Evolutionary conservation across 768 basidiomycete genomes (phyloP), one percentile per base, ranked within the genome.

Genomic region (Dacryopinax spathularia): DNA sequence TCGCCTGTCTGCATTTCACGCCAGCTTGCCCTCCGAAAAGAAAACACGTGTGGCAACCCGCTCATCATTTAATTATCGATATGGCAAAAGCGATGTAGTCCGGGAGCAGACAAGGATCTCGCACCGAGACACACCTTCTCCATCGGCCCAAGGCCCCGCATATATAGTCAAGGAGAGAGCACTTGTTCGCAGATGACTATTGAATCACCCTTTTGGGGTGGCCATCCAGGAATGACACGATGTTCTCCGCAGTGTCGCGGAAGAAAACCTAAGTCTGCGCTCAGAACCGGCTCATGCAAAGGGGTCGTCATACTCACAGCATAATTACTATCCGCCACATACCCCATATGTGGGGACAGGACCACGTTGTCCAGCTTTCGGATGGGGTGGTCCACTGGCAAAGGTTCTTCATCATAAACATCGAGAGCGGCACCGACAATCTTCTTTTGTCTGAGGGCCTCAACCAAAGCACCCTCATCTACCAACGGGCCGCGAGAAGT

Each of bases 401-500:
- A 72, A n/a, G 85, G 86, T 68, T 88, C 84, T 34, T 78, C 68
- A 48, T 85, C 84, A 68, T 80, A 87, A 0, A 87, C 86, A 70
- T 87, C 85, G 62, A 87, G 70, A 0, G 82, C 85, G 0, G 81
- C 85, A 0, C 83, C 85, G 1, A 78, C 77, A 34, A 87, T 84
- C 43, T 65, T 73, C 37, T 75, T 76, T 34, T 77, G 69, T 63
- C 76, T 70, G 64, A 86, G 69, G 1, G 75, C 76, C 2, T 81
- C 71, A 9, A 86, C 64, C 34, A 88, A 69, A 0, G 80, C 85
- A 0, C 60, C 66, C 67, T 86, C 85, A 62, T 87, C 81, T 3
- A 88, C 79, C 20, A 88, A 70, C 1, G 84, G 84, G 0, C 87
- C 86, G 62, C 86, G 73, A 1, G 82, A 82, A 0, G 86, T 85